These are phyloP conservation scores for Lasiosphaeria miniovina DNA, from an alignment of 495 filamentous ascomycete species.

Conservation along the genomic window DNA sequence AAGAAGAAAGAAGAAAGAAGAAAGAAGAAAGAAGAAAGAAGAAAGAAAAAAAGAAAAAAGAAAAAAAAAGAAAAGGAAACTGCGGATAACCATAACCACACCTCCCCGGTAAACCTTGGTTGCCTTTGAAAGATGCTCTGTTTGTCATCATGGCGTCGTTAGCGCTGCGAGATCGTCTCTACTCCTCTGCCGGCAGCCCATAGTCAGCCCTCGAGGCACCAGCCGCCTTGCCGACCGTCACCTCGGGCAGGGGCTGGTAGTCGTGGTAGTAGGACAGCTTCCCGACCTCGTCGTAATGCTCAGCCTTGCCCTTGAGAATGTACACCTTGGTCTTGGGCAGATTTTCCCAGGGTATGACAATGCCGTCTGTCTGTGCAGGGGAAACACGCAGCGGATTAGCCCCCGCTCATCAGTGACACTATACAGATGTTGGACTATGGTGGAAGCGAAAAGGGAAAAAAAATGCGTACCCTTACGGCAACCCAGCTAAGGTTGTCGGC, in stretches of 20 bases:
- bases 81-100: too few relatives aligned
- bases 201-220: neutral
- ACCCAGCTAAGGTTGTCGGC: neutral
- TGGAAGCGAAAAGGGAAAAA: neutral
- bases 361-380: neutral
- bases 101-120: too few relatives aligned
- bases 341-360: constrained; percentile 3
- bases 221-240: neutral
- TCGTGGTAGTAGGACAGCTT: constrained; percentile 2
- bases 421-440: too few relatives aligned
- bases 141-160: too few relatives aligned
- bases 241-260: neutral
- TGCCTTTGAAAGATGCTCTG: too few relatives aligned
- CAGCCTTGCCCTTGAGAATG: constrained; percentile 8
- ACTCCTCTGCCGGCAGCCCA: neutral
- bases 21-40: too few relatives aligned
- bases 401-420: neutral
- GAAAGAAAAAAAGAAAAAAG: too few relatives aligned
- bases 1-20: too few relatives aligned
- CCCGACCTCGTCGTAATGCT: neutral
- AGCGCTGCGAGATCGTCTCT: neutral
- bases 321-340: constrained; percentile 7
- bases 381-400: neutral
- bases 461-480: neutral
- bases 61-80: too few relatives aligned